Conservation (phyloP, 495 filamentous ascomycete genomes). For the Tetracladium setigerum region DNA sequence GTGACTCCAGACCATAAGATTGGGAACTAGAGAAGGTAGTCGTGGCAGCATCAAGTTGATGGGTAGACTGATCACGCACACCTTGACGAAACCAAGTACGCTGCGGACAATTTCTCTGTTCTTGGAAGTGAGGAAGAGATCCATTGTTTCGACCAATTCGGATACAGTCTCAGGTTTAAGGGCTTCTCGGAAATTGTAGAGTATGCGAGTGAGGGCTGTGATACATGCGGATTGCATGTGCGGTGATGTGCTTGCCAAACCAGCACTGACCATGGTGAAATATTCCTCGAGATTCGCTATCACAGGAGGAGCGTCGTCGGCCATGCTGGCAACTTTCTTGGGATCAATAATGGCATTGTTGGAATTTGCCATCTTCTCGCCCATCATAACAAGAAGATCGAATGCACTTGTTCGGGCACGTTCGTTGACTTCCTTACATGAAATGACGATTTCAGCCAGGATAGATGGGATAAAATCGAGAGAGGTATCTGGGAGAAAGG, state of each 20-base stretch:
- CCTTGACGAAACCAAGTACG: conserved; percentile 93
- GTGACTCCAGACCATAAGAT: conserved; percentile 91
- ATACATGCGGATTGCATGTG: conserved; percentile 95
- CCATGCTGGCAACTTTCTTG: conserved; percentile 78
- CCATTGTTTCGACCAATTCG: conserved; percentile 85
- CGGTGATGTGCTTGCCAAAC: conserved; percentile 80
- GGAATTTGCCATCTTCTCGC: conserved; percentile 60
- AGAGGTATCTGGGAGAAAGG: conserved; percentile 62
- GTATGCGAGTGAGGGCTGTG: conserved; percentile 80
- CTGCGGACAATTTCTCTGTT: conserved; percentile 93
- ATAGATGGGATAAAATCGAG: conserved; percentile 90
- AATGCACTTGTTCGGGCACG: conserved; percentile 83
- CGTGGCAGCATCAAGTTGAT: conserved; percentile 65
- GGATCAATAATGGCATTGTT: conserved; percentile 72
- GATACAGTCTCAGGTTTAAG: conserved; percentile 46
- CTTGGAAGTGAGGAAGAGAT: conserved; percentile 87
- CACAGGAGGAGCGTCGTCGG: conserved; percentile 65
- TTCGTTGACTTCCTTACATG: conserved; percentile 95
- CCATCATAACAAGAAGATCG: conserved; percentile 83
- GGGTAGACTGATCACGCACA: conserved; percentile 79
- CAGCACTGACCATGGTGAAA: conserved; percentile 96
- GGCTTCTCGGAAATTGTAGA: conserved; percentile 75
- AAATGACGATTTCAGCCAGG: conserved; percentile 86
- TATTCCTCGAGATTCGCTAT: conserved; percentile 83
- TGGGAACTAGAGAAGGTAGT: conserved; percentile 68